Conservation (phyloP, 1,139 yeast genomes). For the Magnusiomyces clavatus region DNA sequence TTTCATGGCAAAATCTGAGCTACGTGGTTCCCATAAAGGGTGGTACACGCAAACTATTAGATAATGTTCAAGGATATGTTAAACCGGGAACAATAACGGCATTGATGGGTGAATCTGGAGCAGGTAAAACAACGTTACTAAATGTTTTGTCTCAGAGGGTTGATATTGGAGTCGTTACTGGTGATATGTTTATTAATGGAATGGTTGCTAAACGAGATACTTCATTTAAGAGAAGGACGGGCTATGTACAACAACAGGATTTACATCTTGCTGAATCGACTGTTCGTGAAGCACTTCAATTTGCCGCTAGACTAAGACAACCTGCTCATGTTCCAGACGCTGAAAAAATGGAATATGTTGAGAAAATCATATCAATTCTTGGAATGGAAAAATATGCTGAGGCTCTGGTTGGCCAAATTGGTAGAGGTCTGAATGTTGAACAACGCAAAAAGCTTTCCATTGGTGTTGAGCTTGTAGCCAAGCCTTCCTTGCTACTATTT, state of each 20-base stretch:
- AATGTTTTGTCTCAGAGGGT: conserved; percentile 51
- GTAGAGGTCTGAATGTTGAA: conserved; percentile 64
- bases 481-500: conserved; percentile 67
- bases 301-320: conserved; percentile 53
- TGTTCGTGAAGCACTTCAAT: conserved; percentile 50
- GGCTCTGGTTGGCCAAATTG: conserved; percentile 58
- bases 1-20: conserved; percentile 41
- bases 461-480: conserved; percentile 81
- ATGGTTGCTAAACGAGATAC: conserved; percentile 35
- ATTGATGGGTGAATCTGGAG: conserved; percentile 60
- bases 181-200: conserved; percentile 57
- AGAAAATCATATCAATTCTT: conserved; percentile 44
- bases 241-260: conserved; percentile 59
- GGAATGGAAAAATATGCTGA: conserved; percentile 53
- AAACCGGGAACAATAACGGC: conserved; percentile 55
- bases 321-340: conserved; percentile 38
- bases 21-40: conserved; percentile 43
- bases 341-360: conserved; percentile 49
- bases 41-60: conserved; percentile 39
- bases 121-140: conserved; percentile 55
- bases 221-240: conserved; percentile 50
- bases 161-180: conserved; percentile 49
- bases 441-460: conserved; percentile 78
- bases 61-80: conserved; percentile 53
- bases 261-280: conserved; percentile 48